Evolutionary conservation across 345 rosid species (phyloP).

Genomic region (Passiflora organensis): DNA sequence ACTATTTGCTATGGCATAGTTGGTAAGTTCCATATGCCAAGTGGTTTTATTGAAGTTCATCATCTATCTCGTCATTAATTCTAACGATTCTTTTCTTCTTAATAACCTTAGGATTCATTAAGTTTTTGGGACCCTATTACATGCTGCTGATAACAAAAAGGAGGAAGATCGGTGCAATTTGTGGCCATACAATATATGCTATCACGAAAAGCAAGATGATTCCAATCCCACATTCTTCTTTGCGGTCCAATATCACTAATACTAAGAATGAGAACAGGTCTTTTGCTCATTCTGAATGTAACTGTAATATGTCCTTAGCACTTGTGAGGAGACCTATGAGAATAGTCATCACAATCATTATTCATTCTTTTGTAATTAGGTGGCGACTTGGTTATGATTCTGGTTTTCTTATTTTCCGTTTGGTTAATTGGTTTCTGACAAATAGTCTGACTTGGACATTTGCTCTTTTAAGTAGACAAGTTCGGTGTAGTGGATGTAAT

Average conservation of each 20-base stretch:
- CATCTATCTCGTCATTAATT: slow-evolving; percentile 1
- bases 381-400: slow-evolving; percentile 19
- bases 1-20: slow-evolving; percentile 79
- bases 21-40: slow-evolving; percentile 42
- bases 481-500: slow-evolving; percentile 44
- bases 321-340: slow-evolving; percentile 35
- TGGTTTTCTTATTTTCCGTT: slow-evolving; percentile 28
- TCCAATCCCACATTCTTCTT: slow-evolving; percentile 58
- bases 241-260: slow-evolving; percentile 71
- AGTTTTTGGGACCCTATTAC: slow-evolving; percentile 91
- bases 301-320: slow-evolving; percentile 63
- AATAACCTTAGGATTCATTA: slow-evolving; percentile 60
- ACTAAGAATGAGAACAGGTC: slow-evolving; percentile 98
- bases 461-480: slow-evolving; percentile 36
- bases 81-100: slow-evolving; percentile 6
- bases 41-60: neutral
- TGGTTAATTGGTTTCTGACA: slow-evolving; percentile 25
- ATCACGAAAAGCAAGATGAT: slow-evolving; percentile 68
- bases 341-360: slow-evolving; percentile 21
- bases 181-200: slow-evolving; percentile 73
- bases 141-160: slow-evolving; percentile 86
- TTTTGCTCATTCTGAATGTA: slow-evolving; percentile 85
- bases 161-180: slow-evolving; percentile 76
- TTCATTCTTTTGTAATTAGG: slow-evolving; percentile 47
- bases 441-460: slow-evolving; percentile 30